Evolutionary conservation across 106 monocot species (phyloP), one percentile per base, ranked within the genome.

Genomic region (Dendrobium catenatum): DNA sequence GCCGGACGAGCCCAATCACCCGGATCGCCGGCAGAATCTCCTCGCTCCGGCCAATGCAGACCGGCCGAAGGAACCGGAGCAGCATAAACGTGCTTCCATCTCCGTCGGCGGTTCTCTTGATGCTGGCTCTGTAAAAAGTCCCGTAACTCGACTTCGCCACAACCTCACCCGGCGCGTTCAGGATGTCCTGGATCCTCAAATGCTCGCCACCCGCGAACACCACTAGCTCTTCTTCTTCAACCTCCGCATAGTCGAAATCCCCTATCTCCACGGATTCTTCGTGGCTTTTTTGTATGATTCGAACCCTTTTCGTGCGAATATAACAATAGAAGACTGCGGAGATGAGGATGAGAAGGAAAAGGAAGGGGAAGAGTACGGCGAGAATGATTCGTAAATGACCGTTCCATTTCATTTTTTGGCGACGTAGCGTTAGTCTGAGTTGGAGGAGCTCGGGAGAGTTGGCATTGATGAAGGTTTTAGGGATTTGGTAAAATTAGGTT

Each of bases 111-210:
- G 4, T 42, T 18, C 42, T 43, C 43, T n/a, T 41, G 5, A 74
- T 43, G 42, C 42, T 74, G 48, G 96, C 96, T 81, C 88, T 78
- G 88, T 96, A 96, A 24, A 94, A 84, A 4, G 96, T 94, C 29
- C 88, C 86, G 79, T 94, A 90, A 61, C 82, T 76, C 10, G 96
- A 93, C 82, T 94, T 91, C 76, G 90, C 93, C 16, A 96, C 87
- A 24, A 96, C 96, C 80, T 96, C 90, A 37, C 96, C 96, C 2
- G 96, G 96, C 6, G 96, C 91, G 55, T 96, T 94, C 8, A 96
- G 85, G 47, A 96, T 89, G 84, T 84, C 86, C 18, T 87, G 89
- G 16, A 85, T 83, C 46, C 87, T 90, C 33, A 96, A 83, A 24
- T 86, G 78, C 61, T 93, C 93, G 3, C 91, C 96, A n/a, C 88